phyloP scores from a whole-genome alignment of 2,329 filamentous ascomycete genomes.

The Sclerotinia trifoliorum region DNA sequence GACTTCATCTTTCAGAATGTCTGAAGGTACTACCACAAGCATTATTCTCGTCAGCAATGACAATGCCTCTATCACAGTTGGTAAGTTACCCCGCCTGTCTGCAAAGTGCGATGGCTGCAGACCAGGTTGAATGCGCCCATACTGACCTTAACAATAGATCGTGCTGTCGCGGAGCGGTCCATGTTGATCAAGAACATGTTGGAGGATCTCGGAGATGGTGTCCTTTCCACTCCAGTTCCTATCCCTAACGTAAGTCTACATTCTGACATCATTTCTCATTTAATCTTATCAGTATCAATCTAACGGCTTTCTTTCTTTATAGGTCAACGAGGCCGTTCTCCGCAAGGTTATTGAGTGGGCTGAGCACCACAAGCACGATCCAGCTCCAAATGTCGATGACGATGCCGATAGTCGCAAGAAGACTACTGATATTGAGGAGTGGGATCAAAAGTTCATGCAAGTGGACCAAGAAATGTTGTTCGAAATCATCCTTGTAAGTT shows the following conservation, averaged over 20 bases:
- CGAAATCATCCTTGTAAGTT: constrained; percentile 89
- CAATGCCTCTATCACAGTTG: constrained; percentile 48
- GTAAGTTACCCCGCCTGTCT: constrained; percentile 43
- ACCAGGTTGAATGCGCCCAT: constrained; percentile 18
- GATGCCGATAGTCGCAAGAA: constrained; percentile 95
- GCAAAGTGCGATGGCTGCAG: constrained; percentile 17
- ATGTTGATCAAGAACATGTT: constrained; percentile 98
- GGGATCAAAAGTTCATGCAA: constrained; percentile 99
- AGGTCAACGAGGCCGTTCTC: constrained; percentile 91
- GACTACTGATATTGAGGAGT: constrained; percentile 98
- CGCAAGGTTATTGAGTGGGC: constrained; percentile 99
- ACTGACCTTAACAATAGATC: constrained; percentile 53
- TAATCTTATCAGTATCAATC: constrained; percentile 18
- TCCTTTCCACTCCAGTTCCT: constrained; percentile 60
- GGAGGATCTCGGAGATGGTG: constrained; percentile 76
- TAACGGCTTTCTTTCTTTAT: constrained; percentile 24
- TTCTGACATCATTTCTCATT: not conserved
- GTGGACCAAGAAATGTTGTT: constrained; percentile 99
- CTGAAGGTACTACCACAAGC: constrained; percentile 34
- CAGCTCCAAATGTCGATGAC: constrained; percentile 77
- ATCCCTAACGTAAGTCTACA: constrained; percentile 69
- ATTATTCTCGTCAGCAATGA: constrained; percentile 53
- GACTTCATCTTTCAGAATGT: constrained; percentile 35
- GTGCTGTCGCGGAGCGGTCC: constrained; percentile 82
- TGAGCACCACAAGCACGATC: constrained; percentile 88